Percentiles rank a stretch among this genome's conserved stretches.
phyloP scores from a whole-genome alignment of 108 stramenopile genomes.

The Cyclostephanos invisitatus region DNA sequence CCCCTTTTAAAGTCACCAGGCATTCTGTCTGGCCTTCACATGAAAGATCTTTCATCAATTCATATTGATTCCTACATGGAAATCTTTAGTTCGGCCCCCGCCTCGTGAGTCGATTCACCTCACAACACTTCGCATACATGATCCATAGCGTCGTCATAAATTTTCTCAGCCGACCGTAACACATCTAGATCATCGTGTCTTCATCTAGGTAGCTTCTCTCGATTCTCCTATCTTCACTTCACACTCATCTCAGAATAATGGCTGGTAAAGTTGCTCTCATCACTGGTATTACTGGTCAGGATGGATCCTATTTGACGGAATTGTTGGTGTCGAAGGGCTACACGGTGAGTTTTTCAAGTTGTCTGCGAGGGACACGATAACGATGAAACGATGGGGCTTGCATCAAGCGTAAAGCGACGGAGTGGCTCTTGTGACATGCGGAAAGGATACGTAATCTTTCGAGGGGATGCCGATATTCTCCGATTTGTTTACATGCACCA shows the following conservation, averaged over 20 bases:
- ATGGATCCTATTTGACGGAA: constrained; percentile 97
- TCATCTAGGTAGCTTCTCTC: too few relatives aligned
- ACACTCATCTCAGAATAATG: not conserved
- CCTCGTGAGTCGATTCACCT: too few relatives aligned
- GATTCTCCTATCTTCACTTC: not conserved
- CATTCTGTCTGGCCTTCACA: not conserved
- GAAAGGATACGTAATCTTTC: not conserved
- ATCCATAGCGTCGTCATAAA: too few relatives aligned
- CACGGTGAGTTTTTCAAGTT: constrained; percentile 60
- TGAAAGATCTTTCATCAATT: not conserved
- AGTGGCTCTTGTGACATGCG: too few relatives aligned
- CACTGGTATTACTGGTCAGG: constrained; percentile 99
- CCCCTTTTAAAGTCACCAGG: not conserved
- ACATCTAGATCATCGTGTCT: too few relatives aligned
- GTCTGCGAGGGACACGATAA: not conserved
- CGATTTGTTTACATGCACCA: not conserved
- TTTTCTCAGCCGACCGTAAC: too few relatives aligned
- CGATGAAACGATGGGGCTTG: not conserved
- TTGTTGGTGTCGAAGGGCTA: constrained; percentile 94
- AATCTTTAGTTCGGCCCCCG: constrained; percentile 3
- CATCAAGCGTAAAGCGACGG: not conserved
- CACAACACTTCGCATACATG: too few relatives aligned
- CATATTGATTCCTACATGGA: not conserved
- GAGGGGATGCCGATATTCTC: not conserved
- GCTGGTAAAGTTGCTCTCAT: constrained; percentile 87